These are phyloP conservation scores for Ascochyta lentis DNA, from an alignment of 2,329 filamentous ascomycete genomes.

Conservation along the genomic window DNA sequence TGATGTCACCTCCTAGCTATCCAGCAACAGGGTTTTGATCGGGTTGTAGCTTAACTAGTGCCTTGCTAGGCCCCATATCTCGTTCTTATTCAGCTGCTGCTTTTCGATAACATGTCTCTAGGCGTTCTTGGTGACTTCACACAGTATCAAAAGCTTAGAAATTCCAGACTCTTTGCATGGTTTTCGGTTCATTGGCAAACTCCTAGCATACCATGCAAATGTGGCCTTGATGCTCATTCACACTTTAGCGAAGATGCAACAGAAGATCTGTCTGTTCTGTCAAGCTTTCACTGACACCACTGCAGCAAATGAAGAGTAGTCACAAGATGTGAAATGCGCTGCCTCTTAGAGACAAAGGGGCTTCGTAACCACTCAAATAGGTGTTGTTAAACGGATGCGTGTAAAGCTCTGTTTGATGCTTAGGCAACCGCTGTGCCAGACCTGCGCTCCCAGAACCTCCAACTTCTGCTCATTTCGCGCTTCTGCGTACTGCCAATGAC, in stretches of 20 bases:
- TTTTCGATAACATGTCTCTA: background rate
- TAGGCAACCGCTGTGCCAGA: background rate
- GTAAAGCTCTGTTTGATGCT: background rate
- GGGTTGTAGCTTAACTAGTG: too few relatives aligned
- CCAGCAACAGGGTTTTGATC: too few relatives aligned
- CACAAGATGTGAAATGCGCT: too few relatives aligned
- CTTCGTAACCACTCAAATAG: too few relatives aligned
- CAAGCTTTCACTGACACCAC: too few relatives aligned
- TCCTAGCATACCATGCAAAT: too few relatives aligned
- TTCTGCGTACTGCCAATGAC: constrained; percentile 48
- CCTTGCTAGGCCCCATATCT: background rate
- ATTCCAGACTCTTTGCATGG: background rate
- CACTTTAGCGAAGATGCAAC: background rate
- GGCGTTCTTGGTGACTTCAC: background rate
- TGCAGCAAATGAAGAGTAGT: too few relatives aligned
- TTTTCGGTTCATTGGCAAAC: background rate
- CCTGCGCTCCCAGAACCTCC: constrained; percentile 23
- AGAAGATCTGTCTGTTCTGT: background rate
- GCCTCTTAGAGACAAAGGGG: too few relatives aligned
- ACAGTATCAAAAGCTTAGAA: background rate
- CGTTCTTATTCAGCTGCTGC: background rate
- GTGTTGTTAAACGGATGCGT: background rate
- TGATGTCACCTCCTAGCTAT: too few relatives aligned
- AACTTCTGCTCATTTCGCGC: constrained; percentile 5
- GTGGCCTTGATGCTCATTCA: too few relatives aligned